Evolutionary conservation across 2,329 filamentous ascomycete genomes (phyloP).

Genomic region (Fusarium sp.): DNA sequence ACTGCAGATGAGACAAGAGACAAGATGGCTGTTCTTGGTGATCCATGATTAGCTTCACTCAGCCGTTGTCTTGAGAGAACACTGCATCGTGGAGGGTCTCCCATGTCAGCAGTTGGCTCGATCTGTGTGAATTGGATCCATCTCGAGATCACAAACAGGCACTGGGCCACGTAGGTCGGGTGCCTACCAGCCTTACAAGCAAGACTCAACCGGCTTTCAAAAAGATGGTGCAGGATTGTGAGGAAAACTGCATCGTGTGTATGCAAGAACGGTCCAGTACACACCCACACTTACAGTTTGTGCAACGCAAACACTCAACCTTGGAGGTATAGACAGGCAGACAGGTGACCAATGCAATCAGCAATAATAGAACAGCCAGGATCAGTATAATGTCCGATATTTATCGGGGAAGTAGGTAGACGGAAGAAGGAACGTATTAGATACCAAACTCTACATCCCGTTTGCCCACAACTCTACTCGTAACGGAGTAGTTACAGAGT

Average conservation of each 20-base stretch:
- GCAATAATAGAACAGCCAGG: not conserved
- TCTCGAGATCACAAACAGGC: not conserved
- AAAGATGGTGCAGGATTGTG: not conserved
- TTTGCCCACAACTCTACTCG: not conserved
- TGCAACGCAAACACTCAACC: not conserved
- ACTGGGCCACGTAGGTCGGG: not conserved
- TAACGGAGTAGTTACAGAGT: not conserved
- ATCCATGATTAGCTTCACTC: not conserved
- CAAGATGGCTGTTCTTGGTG: not conserved
- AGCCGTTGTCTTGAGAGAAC: not conserved
- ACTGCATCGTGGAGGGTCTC: not conserved
- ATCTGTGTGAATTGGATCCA: not conserved
- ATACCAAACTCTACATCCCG: not conserved
- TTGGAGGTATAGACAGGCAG: not conserved
- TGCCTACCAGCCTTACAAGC: not conserved
- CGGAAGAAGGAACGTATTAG: not conserved
- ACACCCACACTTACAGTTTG: not conserved
- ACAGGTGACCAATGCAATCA: not conserved
- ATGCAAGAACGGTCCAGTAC: not conserved
- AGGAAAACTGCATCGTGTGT: not conserved
- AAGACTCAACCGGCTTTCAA: not conserved
- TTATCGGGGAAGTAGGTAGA: not conserved
- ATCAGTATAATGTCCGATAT: not conserved
- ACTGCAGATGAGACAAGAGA: not conserved
- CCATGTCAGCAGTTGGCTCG: not conserved